Conservation (phyloP, 2,329 filamentous ascomycete genomes). For the Sarocladiaceae sp. region DNA sequence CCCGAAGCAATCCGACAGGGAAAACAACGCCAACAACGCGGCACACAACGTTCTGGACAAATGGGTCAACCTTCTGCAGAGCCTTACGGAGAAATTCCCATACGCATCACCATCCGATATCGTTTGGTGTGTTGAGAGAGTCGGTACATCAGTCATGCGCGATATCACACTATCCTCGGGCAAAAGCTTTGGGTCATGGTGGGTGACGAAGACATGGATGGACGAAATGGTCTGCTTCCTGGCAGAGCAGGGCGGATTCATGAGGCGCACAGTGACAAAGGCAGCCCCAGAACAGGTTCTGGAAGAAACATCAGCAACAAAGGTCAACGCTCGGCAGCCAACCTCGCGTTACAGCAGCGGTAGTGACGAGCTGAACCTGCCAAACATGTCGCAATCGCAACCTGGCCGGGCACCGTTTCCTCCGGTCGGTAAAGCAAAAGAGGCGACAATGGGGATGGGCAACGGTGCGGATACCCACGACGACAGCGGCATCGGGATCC, state of each 20-base stretch:
- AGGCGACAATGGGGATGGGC: constrained; percentile 28
- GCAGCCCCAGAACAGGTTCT: constrained; percentile 20
- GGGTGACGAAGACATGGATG: constrained; percentile 92
- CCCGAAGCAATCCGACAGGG: constrained; percentile 27
- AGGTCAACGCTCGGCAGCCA: constrained; percentile 28
- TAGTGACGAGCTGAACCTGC: constrained; percentile 41
- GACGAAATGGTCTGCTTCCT: constrained; percentile 93
- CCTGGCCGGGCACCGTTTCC: constrained; percentile 47
- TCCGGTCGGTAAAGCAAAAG: constrained; percentile 35
- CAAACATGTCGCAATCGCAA: constrained; percentile 43
- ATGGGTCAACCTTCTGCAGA: constrained; percentile 70
- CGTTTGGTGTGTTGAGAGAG: constrained; percentile 69
- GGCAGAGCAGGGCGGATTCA: constrained; percentile 85
- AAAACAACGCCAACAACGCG: constrained; percentile 23
- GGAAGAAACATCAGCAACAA: constrained; percentile 30
- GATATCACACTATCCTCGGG: constrained; percentile 77
- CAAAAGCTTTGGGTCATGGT: constrained; percentile 85
- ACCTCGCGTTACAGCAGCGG: constrained; percentile 38
- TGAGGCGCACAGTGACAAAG: constrained; percentile 51
- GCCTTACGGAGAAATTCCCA: constrained; percentile 67
- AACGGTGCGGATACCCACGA: constrained; percentile 52
- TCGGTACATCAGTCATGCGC: constrained; percentile 73
- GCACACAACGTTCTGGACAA: constrained; percentile 70
- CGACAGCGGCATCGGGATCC: constrained; percentile 71
- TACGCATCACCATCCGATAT: constrained; percentile 69